Conservation (phyloP, 257 asterid genomes). For the Capsicum baccatum region DNA sequence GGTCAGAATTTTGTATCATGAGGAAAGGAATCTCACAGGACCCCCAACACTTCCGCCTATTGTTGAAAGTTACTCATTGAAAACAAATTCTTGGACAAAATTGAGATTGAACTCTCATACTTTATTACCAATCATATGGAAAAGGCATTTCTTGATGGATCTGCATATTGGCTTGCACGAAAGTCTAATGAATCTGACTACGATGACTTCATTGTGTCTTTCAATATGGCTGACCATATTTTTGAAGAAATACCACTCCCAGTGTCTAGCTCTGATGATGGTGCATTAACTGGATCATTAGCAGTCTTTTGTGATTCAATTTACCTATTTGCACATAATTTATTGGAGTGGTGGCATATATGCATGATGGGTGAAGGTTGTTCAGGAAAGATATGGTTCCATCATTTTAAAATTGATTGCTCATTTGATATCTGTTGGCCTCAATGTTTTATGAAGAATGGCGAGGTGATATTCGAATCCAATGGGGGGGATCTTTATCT, state of each 20-base stretch:
- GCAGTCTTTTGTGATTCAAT: background rate
- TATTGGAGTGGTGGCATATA: background rate
- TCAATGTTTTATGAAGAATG: constrained; percentile 1
- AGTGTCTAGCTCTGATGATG: background rate
- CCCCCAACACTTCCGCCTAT: background rate
- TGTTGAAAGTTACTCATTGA: constrained; percentile 9
- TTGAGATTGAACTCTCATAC: constrained; percentile 11
- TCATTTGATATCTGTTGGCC: constrained; percentile 2
- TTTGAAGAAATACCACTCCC: background rate
- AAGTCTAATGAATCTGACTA: background rate
- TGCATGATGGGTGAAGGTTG: background rate
- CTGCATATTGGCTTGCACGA: constrained; percentile 21
- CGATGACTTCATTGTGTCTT: constrained; percentile 25
- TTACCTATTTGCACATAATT: background rate
- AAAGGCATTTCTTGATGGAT: constrained; percentile 18
- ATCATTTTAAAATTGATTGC: background rate
- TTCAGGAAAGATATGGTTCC: background rate
- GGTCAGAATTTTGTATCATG: background rate
- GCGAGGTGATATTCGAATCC: background rate
- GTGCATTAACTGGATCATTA: background rate
- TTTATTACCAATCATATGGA: background rate
- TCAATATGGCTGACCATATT: background rate
- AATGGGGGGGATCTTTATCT: background rate
- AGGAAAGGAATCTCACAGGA: background rate
- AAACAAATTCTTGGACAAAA: constrained; percentile 19